Evolutionary conservation across 768 basidiomycete species (phyloP), one percentile per base, ranked within the genome.

Genomic region (Exsudoporus frostii): DNA sequence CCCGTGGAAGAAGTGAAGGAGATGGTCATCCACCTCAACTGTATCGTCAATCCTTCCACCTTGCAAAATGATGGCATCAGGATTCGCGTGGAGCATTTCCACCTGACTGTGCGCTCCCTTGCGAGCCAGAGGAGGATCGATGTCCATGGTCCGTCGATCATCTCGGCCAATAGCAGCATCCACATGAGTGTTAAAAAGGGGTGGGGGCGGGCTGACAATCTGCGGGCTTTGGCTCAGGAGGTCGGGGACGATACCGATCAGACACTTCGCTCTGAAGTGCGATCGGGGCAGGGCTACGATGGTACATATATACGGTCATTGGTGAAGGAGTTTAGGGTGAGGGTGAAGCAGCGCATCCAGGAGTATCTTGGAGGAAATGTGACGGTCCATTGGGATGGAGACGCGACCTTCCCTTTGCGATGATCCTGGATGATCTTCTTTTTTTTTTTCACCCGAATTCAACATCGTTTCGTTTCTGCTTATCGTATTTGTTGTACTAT

Each of bases 11-110:
- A 1, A 1, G 46, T 11, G 19, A 40, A 46, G 11, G 9, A 50
- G 6, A 30, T 57, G 30, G 48, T 45, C 20, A 58, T 52, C 4
- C 57, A 58, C 30, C 49, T 58, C 25, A 58, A 44, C 20, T 45
- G 30, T 10, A 1, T 43, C 0, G 40, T 51, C 38, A 46, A 11
- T 3, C 3, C 45, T n/a, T 57, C 56, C 14, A 10, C 34, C 9
- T 14, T 52, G 30, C 45, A 51, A 7, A 27, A 36, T 27, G 29
- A 52, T 33, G 11, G 10, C 4, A 32, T 57, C 45, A 25, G 45
- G 2, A 7, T 57, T 9, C 19, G 19, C 4, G 39, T 30, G 15
- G 4, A 42, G 3, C 5, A 22, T 2, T 56, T 57, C 33, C 46
- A 56, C 22, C n/a, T 50, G 43, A 57, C 48, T 0, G 55, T 34